phyloP scores from a whole-genome alignment of 768 basidiomycete species.

The Multifurca ochricompacta region DNA sequence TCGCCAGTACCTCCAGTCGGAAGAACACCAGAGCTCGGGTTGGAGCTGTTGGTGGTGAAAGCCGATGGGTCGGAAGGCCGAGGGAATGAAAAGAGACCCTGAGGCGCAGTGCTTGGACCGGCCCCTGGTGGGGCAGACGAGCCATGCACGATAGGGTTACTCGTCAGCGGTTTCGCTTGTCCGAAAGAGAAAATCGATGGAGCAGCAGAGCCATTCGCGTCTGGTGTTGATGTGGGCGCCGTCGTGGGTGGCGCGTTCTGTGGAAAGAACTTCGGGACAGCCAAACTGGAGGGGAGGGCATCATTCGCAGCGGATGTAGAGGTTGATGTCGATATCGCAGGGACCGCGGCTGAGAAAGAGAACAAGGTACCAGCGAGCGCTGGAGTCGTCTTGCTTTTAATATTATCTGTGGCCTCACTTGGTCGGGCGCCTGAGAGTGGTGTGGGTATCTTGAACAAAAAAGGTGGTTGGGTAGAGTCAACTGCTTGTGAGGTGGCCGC shows the following conservation, averaged over 20 bases:
- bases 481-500: not conserved
- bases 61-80: not conserved
- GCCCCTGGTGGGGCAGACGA: not conserved
- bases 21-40: conserved; percentile 2
- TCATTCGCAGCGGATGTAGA: conserved; percentile 4
- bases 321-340: not conserved
- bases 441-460: conserved; percentile 6
- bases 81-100: not conserved
- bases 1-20: conserved; percentile 3
- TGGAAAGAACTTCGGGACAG: conserved; percentile 28
- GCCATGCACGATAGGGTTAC: conserved; percentile 17
- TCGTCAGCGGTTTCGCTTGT: conserved; percentile 3
- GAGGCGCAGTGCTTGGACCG: not conserved
- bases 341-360: conserved; percentile 8
- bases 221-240: not conserved
- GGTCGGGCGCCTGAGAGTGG: not conserved
- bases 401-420: conserved; percentile 4
- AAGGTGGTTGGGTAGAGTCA: not conserved
- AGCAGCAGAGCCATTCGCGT: not conserved
- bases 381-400: not conserved
- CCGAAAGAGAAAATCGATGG: conserved; percentile 6
- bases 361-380: not conserved
- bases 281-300: conserved; percentile 9
- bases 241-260: conserved; percentile 5
- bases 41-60: not conserved